Evolutionary conservation across 1,284 basidiomycete genomes (phyloP), one percentile per base, ranked within the genome.

Genomic region (Neotropicomus parvogracilis): DNA sequence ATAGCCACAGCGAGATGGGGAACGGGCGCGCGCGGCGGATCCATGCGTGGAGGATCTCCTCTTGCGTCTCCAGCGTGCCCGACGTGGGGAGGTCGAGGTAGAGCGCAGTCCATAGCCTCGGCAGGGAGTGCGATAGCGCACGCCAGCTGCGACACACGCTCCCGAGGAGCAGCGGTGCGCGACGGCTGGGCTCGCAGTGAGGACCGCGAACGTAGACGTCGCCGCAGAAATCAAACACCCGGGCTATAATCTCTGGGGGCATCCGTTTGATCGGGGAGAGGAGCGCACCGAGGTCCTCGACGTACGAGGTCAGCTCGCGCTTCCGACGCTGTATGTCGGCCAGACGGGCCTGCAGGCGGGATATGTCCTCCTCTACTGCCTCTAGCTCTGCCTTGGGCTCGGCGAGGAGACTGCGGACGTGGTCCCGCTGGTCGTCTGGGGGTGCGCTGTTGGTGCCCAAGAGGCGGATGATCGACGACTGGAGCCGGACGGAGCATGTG

Each of bases 201-300:
- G 61, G 61, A 0, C 61, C 61, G 3, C 41, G 64, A 6, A 47
- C 62, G 44, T 52, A 45, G 46, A 61, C 36, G 35, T 63, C 61
- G 3, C 60, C 62, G n/a, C 61, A 63, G 52, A 66, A 66, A 44
- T 63, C 64, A 32, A 63, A 63, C 7, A 63, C 56, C 37, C 64
- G 60, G 37, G 62, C 56, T 53, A 63, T 66, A 56, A 63, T 63
- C 53, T 63, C 61, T n/a, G 64, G 64, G 10, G 61, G 61, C 64
- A 63, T 66, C 40, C 60, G 62, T 19, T 52, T 64, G 49, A 63
- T 65, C 40, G 61, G 61, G 20, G 61, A 65, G 24, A 63, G 60
- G 45, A 66, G 60, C 19, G 61, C 64, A 45, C 56, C 62, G 38
- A 63, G 61, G 52, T 63, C 61, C 48, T 66, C 61, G 44, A 63